Base-by-base conservation (phyloP, 768 basidiomycete species). In the Gloeopeniophorella convolvens region DNA sequence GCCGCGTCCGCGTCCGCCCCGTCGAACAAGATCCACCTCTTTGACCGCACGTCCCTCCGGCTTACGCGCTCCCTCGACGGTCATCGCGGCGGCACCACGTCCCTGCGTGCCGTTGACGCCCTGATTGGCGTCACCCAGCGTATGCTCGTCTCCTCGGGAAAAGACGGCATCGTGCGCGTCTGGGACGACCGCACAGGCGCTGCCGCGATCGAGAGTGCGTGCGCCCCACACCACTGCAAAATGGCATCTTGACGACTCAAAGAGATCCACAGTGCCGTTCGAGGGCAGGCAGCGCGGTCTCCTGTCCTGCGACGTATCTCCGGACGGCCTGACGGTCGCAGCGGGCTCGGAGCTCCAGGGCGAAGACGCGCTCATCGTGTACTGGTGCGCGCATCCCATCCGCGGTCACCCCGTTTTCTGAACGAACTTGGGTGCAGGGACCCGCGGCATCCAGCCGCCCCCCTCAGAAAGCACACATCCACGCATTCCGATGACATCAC, bases 401-500 rank as follows among this genome's bases (percentile, higher is more conserved):
- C 24, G 39, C 12, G 21, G 58, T 49, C 33, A 32, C 36, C n/a
- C 41, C 21, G 40, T 50, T 13, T 13, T 18, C 33, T 27, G 10
- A 24, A 31, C 20, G 12, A 18, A 33, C 11, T 20, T 28, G 44
- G 24, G 50, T 44, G n/a, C 60, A 92, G 90, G 89, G 93, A 97
- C 64, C 84, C 85, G 16, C 79, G 93, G n/a, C 79, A 81, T 46
- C 80, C 90, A 9, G 73, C 71, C 2, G 72, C 76, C 1, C 85
- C 85, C 4, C 62, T 90, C 1, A 80, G 88, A 27, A 72, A 70
- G n/a, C 92, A 96, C 65, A 70, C 78, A 3, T 89, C 86, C 3
- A 91, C 90, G 0, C 93, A 97, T 62, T 94, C 92, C 3, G 93
- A 97, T 65, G 93, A 97, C 61, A 80, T 97, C 49, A 95, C 93